Percentiles rank a stretch among this genome's conserved stretches.
Evolutionary conservation across 2,329 filamentous ascomycete genomes (phyloP).

Genomic region (Trichothecium roseum): DNA sequence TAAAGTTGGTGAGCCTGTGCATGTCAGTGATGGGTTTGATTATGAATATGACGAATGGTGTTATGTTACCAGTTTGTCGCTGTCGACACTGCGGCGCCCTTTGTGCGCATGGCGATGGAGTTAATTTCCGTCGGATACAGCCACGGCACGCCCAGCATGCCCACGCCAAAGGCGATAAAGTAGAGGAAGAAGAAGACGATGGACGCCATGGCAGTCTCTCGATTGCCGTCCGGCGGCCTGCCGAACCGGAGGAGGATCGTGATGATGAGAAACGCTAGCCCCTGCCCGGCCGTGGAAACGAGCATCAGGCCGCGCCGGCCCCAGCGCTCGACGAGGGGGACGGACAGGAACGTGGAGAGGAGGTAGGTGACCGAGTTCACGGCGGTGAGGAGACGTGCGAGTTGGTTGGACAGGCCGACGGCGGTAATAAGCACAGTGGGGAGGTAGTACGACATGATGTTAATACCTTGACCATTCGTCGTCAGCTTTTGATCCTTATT

Average conservation of each 20-base stretch:
- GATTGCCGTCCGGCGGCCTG: constrained; percentile 7
- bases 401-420: constrained; percentile 34
- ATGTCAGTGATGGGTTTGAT: background rate
- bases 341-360: constrained; percentile 11
- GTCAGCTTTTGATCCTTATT: too few species aligned
- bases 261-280: constrained; percentile 17
- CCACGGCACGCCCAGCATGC: constrained; percentile 27
- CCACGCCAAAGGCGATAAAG: constrained; percentile 18
- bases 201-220: constrained; percentile 14
- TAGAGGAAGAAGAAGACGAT: constrained; percentile 20
- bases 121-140: constrained; percentile 31
- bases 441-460: constrained; percentile 18
- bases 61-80: constrained; percentile 23
- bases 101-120: constrained; percentile 27
- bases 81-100: constrained; percentile 23
- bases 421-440: constrained; percentile 39
- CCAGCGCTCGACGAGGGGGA: constrained; percentile 17
- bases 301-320: constrained; percentile 19
- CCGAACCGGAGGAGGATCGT: constrained; percentile 14
- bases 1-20: constrained; percentile 13
- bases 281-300: constrained; percentile 14
- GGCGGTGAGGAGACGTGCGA: constrained; percentile 38
- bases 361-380: constrained; percentile 22
- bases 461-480: constrained; percentile 10
- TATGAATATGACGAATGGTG: too few species aligned